Percentiles rank a stretch among this genome's conserved stretches.
These are phyloP conservation scores for Penicillium herquei DNA, from an alignment of 495 filamentous ascomycete genomes.

Conservation along the genomic window DNA sequence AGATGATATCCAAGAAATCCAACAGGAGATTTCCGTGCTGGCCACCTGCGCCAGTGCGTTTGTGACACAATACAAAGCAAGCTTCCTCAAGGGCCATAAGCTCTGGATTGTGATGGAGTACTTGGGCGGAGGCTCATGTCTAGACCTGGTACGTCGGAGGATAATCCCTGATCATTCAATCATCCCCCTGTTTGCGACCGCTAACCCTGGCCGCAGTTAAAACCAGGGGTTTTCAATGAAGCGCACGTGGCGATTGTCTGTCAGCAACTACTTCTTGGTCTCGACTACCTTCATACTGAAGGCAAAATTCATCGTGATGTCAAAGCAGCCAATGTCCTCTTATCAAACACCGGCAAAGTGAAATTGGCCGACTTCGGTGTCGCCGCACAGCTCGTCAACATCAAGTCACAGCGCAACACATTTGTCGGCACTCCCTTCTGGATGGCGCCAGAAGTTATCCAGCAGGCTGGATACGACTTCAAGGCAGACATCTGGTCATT, in stretches of 20 bases:
- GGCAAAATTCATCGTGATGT: conserved; percentile 98
- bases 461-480: conserved; percentile 94
- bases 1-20: conserved; percentile 96
- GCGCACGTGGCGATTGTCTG: conserved; percentile 93
- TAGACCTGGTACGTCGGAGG: conserved; percentile 68
- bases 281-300: conserved; percentile 91
- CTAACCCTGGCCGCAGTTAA: conserved; percentile 58
- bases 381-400: conserved; percentile 92
- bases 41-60: conserved; percentile 90
- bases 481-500: conserved; percentile 98
- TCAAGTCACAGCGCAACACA: conserved; percentile 96
- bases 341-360: conserved; percentile 85
- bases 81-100: conserved; percentile 90
- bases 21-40: conserved; percentile 94
- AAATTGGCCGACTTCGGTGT: conserved; percentile 98
- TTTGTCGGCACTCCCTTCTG: conserved; percentile 99
- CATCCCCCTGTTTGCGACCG: background rate
- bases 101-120: conserved; percentile 99
- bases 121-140: conserved; percentile 86
- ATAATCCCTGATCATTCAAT: background rate
- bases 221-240: conserved; percentile 89
- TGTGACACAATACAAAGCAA: conserved; percentile 95
- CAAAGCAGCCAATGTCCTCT: conserved; percentile 90
- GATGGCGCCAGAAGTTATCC: conserved; percentile 99
- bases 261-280: conserved; percentile 80